Conservation (phyloP, 2,329 filamentous ascomycete genomes). For the Cryphonectria parasitica region DNA sequence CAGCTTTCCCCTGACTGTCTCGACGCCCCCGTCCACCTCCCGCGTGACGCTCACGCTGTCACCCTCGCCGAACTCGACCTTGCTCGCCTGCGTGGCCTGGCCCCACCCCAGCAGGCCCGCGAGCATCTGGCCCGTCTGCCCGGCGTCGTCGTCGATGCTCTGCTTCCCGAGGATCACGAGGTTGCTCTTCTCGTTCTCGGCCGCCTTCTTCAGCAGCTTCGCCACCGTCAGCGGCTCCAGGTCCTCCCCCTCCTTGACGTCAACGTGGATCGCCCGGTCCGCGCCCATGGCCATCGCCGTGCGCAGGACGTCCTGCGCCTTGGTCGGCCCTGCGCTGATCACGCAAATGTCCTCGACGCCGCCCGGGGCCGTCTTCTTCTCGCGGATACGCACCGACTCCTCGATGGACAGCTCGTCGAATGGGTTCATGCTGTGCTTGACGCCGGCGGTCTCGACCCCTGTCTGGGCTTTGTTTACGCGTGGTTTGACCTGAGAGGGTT, state of each 20-base stretch:
- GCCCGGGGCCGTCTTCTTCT: conserved; percentile 72
- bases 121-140: conserved; percentile 97
- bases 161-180: conserved; percentile 95
- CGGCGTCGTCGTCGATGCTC: conserved; percentile 94
- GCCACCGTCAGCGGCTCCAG: conserved; percentile 91
- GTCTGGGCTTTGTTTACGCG: conserved; percentile 75
- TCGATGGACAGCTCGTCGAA: conserved; percentile 99
- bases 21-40: conserved; percentile 94
- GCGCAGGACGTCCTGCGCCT: conserved; percentile 84
- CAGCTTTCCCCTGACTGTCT: conserved; percentile 83
- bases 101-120: conserved; percentile 90
- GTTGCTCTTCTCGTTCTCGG: conserved; percentile 84
- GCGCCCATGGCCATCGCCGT: conserved; percentile 99
- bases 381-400: conserved; percentile 92
- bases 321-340: conserved; percentile 84
- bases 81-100: conserved; percentile 91
- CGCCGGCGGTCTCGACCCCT: conserved; percentile 86
- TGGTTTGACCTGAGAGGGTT: conserved; percentile 61
- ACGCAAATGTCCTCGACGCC: conserved; percentile 91
- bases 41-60: conserved; percentile 77
- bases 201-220: conserved; percentile 82
- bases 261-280: conserved; percentile 87
- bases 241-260: conserved; percentile 73
- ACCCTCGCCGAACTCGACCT: conserved; percentile 74
- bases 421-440: conserved; percentile 98